Evolutionary conservation across 2,329 filamentous ascomycete genomes (phyloP).

Genomic region (Aspergillus brunneoviolaceus): DNA sequence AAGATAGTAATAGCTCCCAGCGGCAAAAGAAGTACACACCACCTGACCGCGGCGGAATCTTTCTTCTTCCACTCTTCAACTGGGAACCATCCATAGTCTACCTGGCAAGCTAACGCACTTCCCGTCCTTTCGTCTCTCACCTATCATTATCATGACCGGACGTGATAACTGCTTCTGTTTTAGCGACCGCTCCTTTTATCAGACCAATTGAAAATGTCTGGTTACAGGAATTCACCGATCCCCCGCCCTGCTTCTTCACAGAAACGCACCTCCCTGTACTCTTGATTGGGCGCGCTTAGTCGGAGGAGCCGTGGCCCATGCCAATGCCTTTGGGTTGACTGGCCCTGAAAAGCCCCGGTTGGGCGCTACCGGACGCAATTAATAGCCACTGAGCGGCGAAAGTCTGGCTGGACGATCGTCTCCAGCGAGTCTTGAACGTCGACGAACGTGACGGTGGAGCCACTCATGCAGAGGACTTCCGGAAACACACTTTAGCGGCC

Average conservation of each 20-base stretch:
- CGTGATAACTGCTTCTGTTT: constrained; percentile 14
- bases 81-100: not conserved
- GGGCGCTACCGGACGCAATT: constrained; percentile 12
- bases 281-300: constrained; percentile 14
- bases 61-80: not conserved
- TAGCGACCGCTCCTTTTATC: constrained; percentile 8
- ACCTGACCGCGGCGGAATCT: constrained; percentile 9
- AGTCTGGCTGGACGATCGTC: constrained; percentile 5
- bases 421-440: constrained; percentile 11
- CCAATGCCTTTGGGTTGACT: not conserved
- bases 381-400: constrained; percentile 8
- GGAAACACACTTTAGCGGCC: constrained; percentile 22
- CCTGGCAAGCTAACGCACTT: not conserved
- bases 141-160: not conserved
- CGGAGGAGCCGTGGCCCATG: not conserved
- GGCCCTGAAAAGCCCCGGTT: constrained; percentile 11
- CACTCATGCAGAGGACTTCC: constrained; percentile 20
- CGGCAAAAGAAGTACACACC: constrained; percentile 13
- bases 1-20: constrained; percentile 13
- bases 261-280: not conserved
- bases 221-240: not conserved
- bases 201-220: constrained; percentile 15
- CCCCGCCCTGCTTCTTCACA: constrained; percentile 21
- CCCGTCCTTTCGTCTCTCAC: constrained; percentile 5
- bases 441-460: constrained; percentile 22